A percentile compares a stretch with the other conserved stretches of the same genome.
Conservation (phyloP, 306 rosid species). For the Prosopis cineraria region DNA sequence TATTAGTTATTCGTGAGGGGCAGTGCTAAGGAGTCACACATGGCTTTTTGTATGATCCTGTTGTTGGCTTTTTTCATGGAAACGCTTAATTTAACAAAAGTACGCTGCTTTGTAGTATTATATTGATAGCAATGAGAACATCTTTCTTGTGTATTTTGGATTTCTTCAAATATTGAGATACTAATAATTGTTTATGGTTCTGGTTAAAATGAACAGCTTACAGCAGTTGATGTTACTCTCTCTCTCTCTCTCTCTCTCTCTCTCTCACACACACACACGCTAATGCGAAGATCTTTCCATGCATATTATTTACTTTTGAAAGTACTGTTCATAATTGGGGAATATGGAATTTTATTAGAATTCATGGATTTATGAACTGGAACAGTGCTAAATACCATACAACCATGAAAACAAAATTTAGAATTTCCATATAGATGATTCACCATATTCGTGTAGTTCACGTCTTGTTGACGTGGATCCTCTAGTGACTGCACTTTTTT, state of each 20-base stretch:
- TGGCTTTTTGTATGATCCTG: neutral
- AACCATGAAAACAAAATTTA: neutral
- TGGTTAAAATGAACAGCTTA: conserved; percentile 4
- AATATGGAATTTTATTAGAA: conserved; percentile 19
- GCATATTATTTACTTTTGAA: neutral
- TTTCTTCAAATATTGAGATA: conserved; percentile 14
- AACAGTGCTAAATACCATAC: neutral
- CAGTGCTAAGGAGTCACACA: neutral
- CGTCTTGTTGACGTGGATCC: neutral
- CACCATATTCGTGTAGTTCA: neutral
- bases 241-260: too few relatives aligned
- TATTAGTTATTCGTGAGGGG: conserved; percentile 26
- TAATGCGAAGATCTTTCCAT: neutral
- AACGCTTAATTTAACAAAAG: conserved; percentile 3
- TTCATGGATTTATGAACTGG: conserved; percentile 20
- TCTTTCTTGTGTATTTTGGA: conserved; percentile 20
- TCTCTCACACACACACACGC: too few relatives aligned
- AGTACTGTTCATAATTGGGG: neutral
- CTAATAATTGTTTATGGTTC: conserved; percentile 5
- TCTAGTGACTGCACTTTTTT: neutral
- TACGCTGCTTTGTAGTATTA: conserved; percentile 4
- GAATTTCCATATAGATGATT: neutral
- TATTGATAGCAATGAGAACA: neutral
- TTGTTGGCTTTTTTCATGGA: conserved; percentile 17
- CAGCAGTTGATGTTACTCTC: neutral